These are phyloP conservation scores for Gossypium schwendimanii DNA, from an alignment of 441 rosid species.

Conservation along the genomic window DNA sequence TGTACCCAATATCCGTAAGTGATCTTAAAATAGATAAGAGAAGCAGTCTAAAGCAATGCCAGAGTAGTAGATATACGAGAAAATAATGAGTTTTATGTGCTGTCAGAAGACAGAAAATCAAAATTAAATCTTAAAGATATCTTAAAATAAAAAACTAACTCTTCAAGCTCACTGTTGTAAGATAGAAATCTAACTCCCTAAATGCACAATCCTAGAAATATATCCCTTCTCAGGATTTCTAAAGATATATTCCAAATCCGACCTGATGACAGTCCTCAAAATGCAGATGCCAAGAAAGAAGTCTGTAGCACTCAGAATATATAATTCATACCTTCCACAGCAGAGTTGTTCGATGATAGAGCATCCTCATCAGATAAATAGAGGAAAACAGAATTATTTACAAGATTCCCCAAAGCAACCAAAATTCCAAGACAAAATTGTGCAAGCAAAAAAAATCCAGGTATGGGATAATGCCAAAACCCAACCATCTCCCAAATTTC, in stretches of 20 bases:
- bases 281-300: background rate
- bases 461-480: conserved; percentile 96
- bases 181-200: background rate
- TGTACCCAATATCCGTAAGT: conserved; percentile 4
- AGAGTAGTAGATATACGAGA: background rate
- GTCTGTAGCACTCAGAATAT: background rate
- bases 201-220: background rate
- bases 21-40: conserved; percentile 3
- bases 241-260: background rate
- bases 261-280: background rate
- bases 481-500: conserved; percentile 98
- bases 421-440: conserved; percentile 93
- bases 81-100: background rate
- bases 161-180: conserved; percentile 12
- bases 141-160: background rate
- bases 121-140: background rate
- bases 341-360: conserved; percentile 43
- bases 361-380: conserved; percentile 66
- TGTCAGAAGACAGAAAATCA: background rate
- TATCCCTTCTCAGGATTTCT: background rate
- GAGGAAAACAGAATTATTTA: conserved; percentile 90
- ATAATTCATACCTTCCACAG: conserved; percentile 55
- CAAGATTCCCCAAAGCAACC: conserved; percentile 98
- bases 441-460: conserved; percentile 94
- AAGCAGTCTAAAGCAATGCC: background rate